Base-by-base conservation (phyloP, 163 green algal species). In the Scenedesmus sp. region DNA sequence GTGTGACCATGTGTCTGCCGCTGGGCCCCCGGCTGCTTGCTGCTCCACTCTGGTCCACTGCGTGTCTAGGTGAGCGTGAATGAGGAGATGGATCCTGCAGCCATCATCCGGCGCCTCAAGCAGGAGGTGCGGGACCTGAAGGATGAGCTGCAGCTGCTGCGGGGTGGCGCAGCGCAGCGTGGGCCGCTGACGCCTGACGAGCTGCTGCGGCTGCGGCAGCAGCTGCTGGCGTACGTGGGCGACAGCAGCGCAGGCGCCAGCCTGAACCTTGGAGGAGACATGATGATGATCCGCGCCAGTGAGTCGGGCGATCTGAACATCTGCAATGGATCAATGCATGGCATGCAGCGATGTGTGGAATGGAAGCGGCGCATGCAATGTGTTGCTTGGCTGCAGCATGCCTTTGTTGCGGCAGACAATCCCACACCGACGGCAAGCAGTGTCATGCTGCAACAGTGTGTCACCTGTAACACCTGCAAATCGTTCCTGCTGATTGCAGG, bases 81-180 rank as follows among this genome's bases (percentile, higher is more conserved):
- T 90, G 97, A 98, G 94, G 96, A 95, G 91, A 88, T 96, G 23
- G 97, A 98, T 93, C 96, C 96, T 55, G 86, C 67, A 12, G 92
- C 96, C 8, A 88, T 98, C 18, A 96, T 98, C 59, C 70, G 91
- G 59, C 94, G 94, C 13, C 95, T 97, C 15, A 94, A 96, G 91
- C 87, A 95, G 89, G 93, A 96, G 87, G 93, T 96, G 55, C 92
- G 92, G 7, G 96, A 99, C 67, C 93, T 99, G 18, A 96, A 97
- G 91, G 96, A 98, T 84, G 96, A 99, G 93, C 82, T 99, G 59
- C 77, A 74, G 55, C 87, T 95, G 86, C 88, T 95, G 55, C 90
- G 82, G 18, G 96, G 95, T 0, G 94, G 90, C 10, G 85, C 85
- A 56, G 64, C 95, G 76, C 95, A 96, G 82, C 91, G 97, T 46